Conservation (phyloP, 768 basidiomycete species). For the Pseudohyphozyma bogoriensis region DNA sequence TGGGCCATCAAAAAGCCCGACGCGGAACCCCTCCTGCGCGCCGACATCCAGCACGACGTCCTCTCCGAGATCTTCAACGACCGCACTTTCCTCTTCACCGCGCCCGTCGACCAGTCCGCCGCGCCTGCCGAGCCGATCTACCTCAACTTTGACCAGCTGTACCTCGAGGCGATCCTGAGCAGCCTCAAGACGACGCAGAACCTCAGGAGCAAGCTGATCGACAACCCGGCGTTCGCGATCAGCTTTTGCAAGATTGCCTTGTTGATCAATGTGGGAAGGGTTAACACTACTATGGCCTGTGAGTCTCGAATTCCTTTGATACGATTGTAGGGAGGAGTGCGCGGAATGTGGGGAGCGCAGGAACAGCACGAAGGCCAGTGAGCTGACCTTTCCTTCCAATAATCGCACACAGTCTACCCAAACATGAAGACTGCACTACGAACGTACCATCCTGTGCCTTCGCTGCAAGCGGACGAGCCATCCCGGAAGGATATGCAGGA, state of each 20-base stretch:
- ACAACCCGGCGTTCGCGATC: constrained; percentile 51
- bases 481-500: constrained; percentile 59
- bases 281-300: constrained; percentile 80
- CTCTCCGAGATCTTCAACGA: constrained; percentile 70
- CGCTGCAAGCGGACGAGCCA: constrained; percentile 50
- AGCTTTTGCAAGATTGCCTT: constrained; percentile 68
- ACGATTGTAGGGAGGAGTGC: not conserved
- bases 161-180: constrained; percentile 66
- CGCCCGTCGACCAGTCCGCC: constrained; percentile 38
- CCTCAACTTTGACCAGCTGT: constrained; percentile 71
- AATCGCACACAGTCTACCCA: constrained; percentile 51
- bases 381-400: not conserved
- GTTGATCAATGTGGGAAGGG: constrained; percentile 65
- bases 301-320: constrained; percentile 33
- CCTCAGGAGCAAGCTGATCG: constrained; percentile 61
- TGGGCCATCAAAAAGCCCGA: constrained; percentile 32
- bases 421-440: constrained; percentile 68
- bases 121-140: constrained; percentile 38
- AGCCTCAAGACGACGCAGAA: constrained; percentile 61
- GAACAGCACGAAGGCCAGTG: too few species aligned
- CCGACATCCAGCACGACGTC: constrained; percentile 68
- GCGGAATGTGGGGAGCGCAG: too few species aligned
- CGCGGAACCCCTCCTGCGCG: constrained; percentile 56
- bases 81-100: constrained; percentile 52
- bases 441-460: constrained; percentile 68